These are phyloP conservation scores for Cocos nucifera DNA, from an alignment of 176 grass and related monocot species.

Conservation along the genomic window DNA sequence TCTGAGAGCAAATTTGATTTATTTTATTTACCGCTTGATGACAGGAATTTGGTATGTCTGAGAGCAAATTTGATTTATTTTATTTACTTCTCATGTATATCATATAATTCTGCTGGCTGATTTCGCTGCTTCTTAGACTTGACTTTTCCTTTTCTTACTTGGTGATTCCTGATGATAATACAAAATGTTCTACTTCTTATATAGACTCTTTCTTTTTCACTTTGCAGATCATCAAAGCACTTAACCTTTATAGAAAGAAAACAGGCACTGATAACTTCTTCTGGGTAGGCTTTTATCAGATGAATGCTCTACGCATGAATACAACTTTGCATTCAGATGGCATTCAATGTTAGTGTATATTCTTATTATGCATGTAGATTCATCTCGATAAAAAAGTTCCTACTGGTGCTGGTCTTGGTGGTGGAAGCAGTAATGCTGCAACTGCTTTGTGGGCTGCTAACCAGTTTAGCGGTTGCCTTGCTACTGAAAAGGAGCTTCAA, in stretches of 20 bases:
- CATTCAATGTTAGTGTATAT: not conserved
- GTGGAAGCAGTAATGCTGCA: constrained; percentile 95
- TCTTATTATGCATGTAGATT: constrained; percentile 36
- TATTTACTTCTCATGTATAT: too few species aligned
- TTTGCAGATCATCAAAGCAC: constrained; percentile 84
- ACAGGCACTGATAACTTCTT: constrained; percentile 87
- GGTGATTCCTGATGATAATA: too few species aligned
- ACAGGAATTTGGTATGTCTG: constrained; percentile 70
- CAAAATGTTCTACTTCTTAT: too few species aligned
- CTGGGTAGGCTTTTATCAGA: constrained; percentile 46
- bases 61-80: too few species aligned
- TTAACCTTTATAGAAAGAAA: constrained; percentile 92
- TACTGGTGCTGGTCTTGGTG: constrained; percentile 97
- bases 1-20: not conserved
- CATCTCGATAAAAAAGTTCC: constrained; percentile 98
- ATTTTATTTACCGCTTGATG: constrained; percentile 7
- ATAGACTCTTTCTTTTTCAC: too few species aligned
- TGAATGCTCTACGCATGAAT: too few species aligned
- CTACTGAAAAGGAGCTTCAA: constrained; percentile 87
- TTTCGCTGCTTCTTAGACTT: too few species aligned
- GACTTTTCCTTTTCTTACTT: too few species aligned
- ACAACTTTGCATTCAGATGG: too few species aligned
- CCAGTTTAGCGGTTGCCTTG: constrained; percentile 88
- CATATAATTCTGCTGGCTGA: too few species aligned
- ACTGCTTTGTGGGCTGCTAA: constrained; percentile 97